Conservation (phyloP, 2,329 filamentous ascomycete genomes). For the Aureobasidium sp. region DNA sequence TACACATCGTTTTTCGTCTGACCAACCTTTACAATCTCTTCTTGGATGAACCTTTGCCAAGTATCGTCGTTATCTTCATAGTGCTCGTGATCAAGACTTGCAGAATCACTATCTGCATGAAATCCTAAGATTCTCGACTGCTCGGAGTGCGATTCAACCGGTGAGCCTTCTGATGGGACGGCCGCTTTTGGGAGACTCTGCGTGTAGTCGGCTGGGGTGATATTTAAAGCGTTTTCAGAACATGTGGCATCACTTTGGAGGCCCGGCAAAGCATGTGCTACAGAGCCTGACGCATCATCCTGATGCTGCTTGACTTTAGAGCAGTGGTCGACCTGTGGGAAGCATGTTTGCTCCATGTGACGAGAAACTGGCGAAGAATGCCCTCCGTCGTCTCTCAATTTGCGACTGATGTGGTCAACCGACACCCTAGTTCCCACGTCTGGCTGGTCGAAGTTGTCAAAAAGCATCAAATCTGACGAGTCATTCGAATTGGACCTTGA, state of each 20-base stretch:
- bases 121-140: not conserved
- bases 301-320: not conserved
- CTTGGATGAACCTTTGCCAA: constrained; percentile 3
- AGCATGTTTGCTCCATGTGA: not conserved
- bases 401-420: no score
- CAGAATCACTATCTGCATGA: not conserved
- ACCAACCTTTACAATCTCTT: not conserved
- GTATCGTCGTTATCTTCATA: not conserved
- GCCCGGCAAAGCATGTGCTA: not conserved
- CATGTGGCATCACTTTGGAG: not conserved
- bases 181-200: not conserved
- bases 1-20: not conserved
- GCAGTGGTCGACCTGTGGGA: not conserved
- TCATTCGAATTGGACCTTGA: not conserved
- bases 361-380: no score
- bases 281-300: not conserved
- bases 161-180: not conserved
- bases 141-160: not conserved
- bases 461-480: constrained; percentile 8
- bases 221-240: not conserved
- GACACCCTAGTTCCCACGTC: not conserved
- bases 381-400: no score
- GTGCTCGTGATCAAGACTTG: not conserved
- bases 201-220: not conserved
- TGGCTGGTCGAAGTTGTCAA: constrained; percentile 1